Conservation (phyloP, 148 eudicot genomes). For the Limonium bicolor region DNA sequence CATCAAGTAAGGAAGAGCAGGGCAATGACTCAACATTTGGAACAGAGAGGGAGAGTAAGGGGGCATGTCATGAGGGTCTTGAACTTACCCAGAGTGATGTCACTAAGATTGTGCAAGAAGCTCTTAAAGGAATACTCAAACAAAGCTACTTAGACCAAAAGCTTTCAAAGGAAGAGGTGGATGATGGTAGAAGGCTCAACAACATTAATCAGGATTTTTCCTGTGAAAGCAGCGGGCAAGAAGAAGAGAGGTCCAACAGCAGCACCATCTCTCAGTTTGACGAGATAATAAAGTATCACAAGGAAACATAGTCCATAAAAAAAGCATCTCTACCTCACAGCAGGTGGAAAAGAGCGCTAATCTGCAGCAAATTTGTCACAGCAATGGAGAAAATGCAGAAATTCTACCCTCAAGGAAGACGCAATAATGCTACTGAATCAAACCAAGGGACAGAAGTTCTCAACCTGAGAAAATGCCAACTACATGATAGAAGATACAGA, state of each 20-base stretch:
- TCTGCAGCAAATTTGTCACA: conserved; percentile 20
- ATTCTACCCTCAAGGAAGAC: conserved; percentile 11
- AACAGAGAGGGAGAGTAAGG: not conserved
- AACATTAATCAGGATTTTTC: too few species aligned
- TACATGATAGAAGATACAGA: conserved; percentile 4
- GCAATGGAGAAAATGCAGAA: conserved; percentile 24
- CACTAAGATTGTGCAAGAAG: conserved; percentile 69
- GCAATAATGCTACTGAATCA: conserved; percentile 5
- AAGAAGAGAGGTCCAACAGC: too few species aligned
- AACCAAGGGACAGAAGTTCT: conserved; percentile 13
- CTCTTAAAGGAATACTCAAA: conserved; percentile 60
- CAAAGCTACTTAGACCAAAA: conserved; percentile 6
- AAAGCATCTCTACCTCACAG: conserved; percentile 4
- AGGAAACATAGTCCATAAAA: not conserved
- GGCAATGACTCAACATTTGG: conserved; percentile 4
- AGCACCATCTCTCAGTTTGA: conserved; percentile 11
- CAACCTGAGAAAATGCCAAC: conserved; percentile 16
- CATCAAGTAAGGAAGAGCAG: conserved; percentile 9
- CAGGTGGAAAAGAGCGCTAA: conserved; percentile 17
- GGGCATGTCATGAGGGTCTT: conserved; percentile 21
- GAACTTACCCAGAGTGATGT: conserved; percentile 54
- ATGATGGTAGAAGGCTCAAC: conserved; percentile 8
- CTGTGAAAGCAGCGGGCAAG: too few species aligned
- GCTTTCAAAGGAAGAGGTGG: not conserved
- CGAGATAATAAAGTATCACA: conserved; percentile 4